Conservation (phyloP, 768 basidiomycete genomes). For the Psilocybe subaeruginosa region DNA sequence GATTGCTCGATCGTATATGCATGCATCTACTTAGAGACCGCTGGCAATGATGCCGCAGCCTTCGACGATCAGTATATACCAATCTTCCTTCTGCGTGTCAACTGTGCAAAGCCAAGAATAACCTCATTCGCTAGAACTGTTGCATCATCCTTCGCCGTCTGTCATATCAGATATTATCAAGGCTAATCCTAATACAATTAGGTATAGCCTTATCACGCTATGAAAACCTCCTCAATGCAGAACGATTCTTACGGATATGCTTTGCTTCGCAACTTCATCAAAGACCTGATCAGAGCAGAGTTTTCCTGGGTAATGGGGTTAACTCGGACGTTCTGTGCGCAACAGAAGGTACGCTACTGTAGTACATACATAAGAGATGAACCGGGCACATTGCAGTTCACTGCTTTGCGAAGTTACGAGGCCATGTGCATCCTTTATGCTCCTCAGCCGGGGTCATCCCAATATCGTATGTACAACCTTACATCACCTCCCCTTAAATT, state of each 20-base stretch:
- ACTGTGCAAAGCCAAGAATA: slow-evolving; percentile 10
- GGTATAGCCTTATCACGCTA: background rate
- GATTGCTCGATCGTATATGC: slow-evolving; percentile 15
- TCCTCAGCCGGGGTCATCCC: slow-evolving; percentile 1
- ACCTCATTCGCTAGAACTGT: slow-evolving; percentile 8
- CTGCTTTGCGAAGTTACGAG: slow-evolving; percentile 14
- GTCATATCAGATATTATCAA: slow-evolving; percentile 3
- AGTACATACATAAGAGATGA: slow-evolving; percentile 7
- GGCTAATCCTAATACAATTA: background rate
- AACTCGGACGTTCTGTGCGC: slow-evolving; percentile 14
- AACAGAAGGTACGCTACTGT: slow-evolving; percentile 1
- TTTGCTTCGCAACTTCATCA: slow-evolving; percentile 3
- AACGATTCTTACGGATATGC: slow-evolving; percentile 5
- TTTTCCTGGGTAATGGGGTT: slow-evolving; percentile 15
- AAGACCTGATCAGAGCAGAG: slow-evolving; percentile 11
- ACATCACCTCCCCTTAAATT: background rate
- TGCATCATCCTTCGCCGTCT: slow-evolving; percentile 6
- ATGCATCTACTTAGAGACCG: background rate
- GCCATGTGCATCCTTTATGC: slow-evolving; percentile 17
- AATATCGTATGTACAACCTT: background rate
- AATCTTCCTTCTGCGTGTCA: slow-evolving; percentile 2
- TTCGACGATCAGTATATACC: slow-evolving; percentile 9
- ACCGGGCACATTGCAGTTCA: slow-evolving; percentile 11
- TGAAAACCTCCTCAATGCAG: slow-evolving; percentile 8
- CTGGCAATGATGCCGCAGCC: slow-evolving; percentile 7